Evolutionary conservation across 352 stramenopile genomes (phyloP).

Genomic region (Phytophthora rubi): DNA sequence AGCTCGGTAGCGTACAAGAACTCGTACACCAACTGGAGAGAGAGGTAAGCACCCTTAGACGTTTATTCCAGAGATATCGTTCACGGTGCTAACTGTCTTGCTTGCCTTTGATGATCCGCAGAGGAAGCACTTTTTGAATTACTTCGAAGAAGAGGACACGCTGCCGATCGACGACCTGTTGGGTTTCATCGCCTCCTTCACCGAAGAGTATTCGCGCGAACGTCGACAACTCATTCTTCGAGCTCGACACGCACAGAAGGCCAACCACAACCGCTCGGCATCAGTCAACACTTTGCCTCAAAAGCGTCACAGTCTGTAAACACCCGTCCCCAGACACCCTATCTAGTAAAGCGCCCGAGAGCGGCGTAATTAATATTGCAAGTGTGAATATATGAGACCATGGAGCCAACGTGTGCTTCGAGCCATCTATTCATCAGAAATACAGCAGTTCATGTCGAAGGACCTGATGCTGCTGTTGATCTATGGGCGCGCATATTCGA

Average conservation of each 20-base stretch:
- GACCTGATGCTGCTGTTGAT: not conserved
- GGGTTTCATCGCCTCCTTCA: constrained; percentile 31
- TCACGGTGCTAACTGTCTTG: not conserved
- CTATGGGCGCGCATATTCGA: not conserved
- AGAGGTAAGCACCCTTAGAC: constrained; percentile 38
- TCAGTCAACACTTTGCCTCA: constrained; percentile 17
- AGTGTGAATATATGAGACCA: constrained; percentile 1
- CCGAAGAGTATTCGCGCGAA: constrained; percentile 28
- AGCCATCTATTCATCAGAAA: not conserved
- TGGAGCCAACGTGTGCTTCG: not conserved
- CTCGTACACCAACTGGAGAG: constrained; percentile 57
- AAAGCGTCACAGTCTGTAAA: constrained; percentile 39
- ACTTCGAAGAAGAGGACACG: constrained; percentile 77
- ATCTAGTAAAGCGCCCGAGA: not conserved
- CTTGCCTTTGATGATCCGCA: constrained; percentile 17
- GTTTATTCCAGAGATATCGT: not conserved
- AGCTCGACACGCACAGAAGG: constrained; percentile 25
- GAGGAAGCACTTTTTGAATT: constrained; percentile 72
- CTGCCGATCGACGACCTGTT: constrained; percentile 74
- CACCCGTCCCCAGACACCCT: not conserved
- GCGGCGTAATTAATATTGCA: not conserved
- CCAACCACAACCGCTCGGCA: constrained; percentile 9
- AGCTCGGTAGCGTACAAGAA: constrained; percentile 54
- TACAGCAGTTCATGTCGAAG: not conserved
- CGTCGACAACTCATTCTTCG: constrained; percentile 51